These are phyloP conservation scores for Penicillium robsamsonii DNA, from an alignment of 495 filamentous ascomycete species.

Conservation along the genomic window DNA sequence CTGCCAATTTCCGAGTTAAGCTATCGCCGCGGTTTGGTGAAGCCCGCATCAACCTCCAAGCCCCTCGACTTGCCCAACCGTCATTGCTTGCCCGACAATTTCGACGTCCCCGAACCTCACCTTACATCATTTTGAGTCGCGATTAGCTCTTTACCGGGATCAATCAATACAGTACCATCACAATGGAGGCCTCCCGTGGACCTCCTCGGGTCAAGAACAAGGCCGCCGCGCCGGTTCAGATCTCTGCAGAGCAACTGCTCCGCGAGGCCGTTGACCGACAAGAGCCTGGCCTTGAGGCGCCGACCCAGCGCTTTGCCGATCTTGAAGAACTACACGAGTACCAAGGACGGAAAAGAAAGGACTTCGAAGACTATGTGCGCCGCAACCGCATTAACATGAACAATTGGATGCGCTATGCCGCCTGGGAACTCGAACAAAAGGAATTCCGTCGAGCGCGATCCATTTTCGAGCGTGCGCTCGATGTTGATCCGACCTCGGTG, in stretches of 20 bases:
- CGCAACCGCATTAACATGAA: conserved; percentile 94
- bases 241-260: conserved; percentile 94
- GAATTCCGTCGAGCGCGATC: conserved; percentile 95
- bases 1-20: not conserved
- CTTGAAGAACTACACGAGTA: conserved; percentile 98
- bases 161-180: conserved; percentile 12
- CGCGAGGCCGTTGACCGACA: conserved; percentile 97
- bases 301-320: conserved; percentile 92
- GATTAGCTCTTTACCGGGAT: not conserved
- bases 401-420: conserved; percentile 98
- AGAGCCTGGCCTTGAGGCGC: conserved; percentile 81
- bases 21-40: not conserved
- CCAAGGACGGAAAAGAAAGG: conserved; percentile 91
- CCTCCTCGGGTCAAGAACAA: conserved; percentile 98
- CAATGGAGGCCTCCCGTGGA: conserved; percentile 91
- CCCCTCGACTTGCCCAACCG: not conserved
- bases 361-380: conserved; percentile 97
- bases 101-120: not conserved
- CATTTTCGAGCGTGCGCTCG: conserved; percentile 92
- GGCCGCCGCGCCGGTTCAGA: conserved; percentile 83
- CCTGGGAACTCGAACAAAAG: conserved; percentile 97
- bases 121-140: not conserved
- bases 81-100: not conserved
- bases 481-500: conserved; percentile 84
- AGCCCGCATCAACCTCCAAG: not conserved